A percentile compares a stretch with the other conserved stretches of the same genome.
phyloP scores from a whole-genome alignment of 768 basidiomycete genomes.

The Leucocoprinus birnbaumii region DNA sequence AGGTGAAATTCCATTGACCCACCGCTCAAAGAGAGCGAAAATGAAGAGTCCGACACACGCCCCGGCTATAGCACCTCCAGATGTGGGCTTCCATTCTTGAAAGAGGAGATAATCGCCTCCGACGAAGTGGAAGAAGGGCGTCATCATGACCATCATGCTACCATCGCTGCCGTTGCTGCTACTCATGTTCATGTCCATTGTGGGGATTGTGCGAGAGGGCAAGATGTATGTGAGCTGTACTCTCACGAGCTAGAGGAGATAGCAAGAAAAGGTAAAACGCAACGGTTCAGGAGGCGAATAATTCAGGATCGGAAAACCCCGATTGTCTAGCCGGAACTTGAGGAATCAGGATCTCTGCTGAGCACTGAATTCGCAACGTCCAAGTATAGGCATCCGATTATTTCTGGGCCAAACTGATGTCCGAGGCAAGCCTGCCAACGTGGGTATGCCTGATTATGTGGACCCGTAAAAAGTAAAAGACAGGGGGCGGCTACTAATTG shows the following conservation, averaged over 20 bases:
- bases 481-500: background rate
- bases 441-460: background rate
- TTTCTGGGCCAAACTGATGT: too few relatives aligned
- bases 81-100: conserved; percentile 62
- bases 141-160: conserved; percentile 42
- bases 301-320: background rate
- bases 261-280: background rate
- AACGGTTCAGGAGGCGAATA: background rate
- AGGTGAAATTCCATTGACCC: conserved; percentile 55
- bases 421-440: background rate
- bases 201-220: background rate
- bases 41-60: conserved; percentile 71
- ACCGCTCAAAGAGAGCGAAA: conserved; percentile 69
- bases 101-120: conserved; percentile 67
- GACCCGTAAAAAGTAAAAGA: too few relatives aligned
- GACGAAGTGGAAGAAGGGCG: conserved; percentile 68
- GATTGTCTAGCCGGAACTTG: background rate
- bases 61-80: conserved; percentile 68
- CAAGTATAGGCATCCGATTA: too few relatives aligned
- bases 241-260: conserved; percentile 9
- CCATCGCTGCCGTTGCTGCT: conserved; percentile 13
- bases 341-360: too few relatives aligned
- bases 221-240: background rate
- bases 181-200: conserved; percentile 3
- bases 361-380: too few relatives aligned